These are phyloP conservation scores for Cladosporium velox DNA, from an alignment of 2,329 filamentous ascomycete genomes.

Conservation along the genomic window DNA sequence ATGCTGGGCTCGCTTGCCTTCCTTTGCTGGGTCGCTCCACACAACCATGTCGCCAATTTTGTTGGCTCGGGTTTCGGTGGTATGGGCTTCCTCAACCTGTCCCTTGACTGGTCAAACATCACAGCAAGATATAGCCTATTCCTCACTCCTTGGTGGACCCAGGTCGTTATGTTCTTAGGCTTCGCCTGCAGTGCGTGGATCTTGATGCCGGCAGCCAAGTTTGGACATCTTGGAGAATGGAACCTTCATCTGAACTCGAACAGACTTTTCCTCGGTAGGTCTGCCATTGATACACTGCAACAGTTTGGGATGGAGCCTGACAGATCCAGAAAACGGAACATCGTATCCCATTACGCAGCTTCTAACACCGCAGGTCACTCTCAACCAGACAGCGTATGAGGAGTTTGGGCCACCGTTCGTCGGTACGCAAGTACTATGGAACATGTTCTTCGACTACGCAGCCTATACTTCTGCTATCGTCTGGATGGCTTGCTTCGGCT, in stretches of 20 bases:
- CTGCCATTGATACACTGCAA: too few relatives aligned
- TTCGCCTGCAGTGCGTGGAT: slow-evolving; percentile 52
- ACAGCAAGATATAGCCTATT: slow-evolving; percentile 52
- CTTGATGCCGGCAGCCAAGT: slow-evolving; percentile 60
- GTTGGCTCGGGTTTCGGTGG: slow-evolving; percentile 61
- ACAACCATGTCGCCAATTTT: slow-evolving; percentile 61
- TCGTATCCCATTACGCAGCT: slow-evolving; percentile 48
- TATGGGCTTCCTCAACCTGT: slow-evolving; percentile 61
- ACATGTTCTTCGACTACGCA: slow-evolving; percentile 63
- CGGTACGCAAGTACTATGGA: slow-evolving; percentile 60
- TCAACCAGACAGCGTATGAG: slow-evolving; percentile 53
- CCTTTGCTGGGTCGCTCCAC: slow-evolving; percentile 64
- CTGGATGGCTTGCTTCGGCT: slow-evolving; percentile 60
- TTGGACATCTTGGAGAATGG: slow-evolving; percentile 56
- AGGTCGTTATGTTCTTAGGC: slow-evolving; percentile 53
- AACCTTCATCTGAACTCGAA: slow-evolving; percentile 61
- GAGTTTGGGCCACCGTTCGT: slow-evolving; percentile 59
- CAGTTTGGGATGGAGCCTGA: background rate
- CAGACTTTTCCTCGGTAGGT: slow-evolving; percentile 38
- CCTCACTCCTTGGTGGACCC: slow-evolving; percentile 61
- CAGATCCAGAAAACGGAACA: slow-evolving; percentile 48
- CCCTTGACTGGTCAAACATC: slow-evolving; percentile 63
- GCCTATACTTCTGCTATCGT: slow-evolving; percentile 59
- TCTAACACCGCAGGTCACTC: slow-evolving; percentile 46
- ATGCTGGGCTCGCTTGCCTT: slow-evolving; percentile 62